Percentiles rank a stretch among this genome's conserved stretches.
Evolutionary conservation across 345 rosid genomes (phyloP).

Genomic region (Eucalyptus grandis): DNA sequence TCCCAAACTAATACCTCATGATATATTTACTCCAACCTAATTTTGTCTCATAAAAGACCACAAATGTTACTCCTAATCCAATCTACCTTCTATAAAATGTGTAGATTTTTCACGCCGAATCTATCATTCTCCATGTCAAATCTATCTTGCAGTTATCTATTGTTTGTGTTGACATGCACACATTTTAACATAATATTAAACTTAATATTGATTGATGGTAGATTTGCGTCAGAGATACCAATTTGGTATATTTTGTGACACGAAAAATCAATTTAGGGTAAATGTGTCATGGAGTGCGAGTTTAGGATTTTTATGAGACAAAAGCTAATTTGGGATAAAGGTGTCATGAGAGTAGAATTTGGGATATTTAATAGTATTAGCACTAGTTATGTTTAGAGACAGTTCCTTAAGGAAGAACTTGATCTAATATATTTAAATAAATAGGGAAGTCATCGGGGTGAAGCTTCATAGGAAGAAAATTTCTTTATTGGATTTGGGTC

Average conservation of each 20-base stretch:
- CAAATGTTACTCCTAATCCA: too few relatives aligned
- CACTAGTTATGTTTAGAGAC: too few relatives aligned
- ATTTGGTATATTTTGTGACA: background rate
- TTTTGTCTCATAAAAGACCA: background rate
- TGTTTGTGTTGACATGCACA: background rate
- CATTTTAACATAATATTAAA: too few relatives aligned
- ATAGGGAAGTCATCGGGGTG: background rate
- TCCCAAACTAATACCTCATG: too few relatives aligned
- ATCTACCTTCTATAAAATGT: background rate
- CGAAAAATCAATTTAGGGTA: background rate
- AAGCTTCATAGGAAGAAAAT: background rate
- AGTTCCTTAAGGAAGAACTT: background rate
- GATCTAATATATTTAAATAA: too few relatives aligned
- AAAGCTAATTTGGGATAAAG: background rate
- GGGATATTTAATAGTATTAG: background rate
- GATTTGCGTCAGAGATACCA: accelerated
- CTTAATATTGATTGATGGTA: background rate
- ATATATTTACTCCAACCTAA: too few relatives aligned
- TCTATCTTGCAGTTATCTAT: too few relatives aligned
- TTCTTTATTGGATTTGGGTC: background rate
- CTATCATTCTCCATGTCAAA: too few relatives aligned
- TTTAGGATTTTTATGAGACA: background rate
- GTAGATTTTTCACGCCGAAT: background rate
- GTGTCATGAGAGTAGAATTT: background rate
- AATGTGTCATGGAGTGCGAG: background rate